phyloP scores from a whole-genome alignment of 805 yeast genomes.

The Starmerella asiatica region DNA sequence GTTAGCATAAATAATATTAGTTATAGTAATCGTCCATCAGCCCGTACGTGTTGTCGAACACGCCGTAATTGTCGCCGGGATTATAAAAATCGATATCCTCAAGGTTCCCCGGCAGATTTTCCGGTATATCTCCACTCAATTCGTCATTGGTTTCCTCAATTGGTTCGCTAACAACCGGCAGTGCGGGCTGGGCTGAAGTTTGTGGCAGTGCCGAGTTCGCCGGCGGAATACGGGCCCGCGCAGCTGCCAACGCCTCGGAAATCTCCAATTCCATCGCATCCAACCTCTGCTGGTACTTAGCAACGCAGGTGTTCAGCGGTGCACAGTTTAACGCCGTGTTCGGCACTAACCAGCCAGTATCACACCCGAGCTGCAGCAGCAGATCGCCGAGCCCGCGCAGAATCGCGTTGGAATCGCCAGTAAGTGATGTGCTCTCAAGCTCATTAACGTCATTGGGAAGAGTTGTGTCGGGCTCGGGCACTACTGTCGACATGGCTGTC shows the following conservation, averaged over 20 bases:
- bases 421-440: neutral
- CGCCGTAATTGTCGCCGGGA: slow-evolving; percentile 2
- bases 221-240: neutral
- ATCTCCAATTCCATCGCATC: slow-evolving; percentile 14
- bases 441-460: too few relatives aligned
- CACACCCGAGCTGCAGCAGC: slow-evolving; percentile 19
- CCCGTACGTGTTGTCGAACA: slow-evolving; percentile 4
- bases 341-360: slow-evolving; percentile 19
- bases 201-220: neutral
- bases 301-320: slow-evolving; percentile 12
- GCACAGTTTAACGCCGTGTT: slow-evolving; percentile 17
- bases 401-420: slow-evolving; percentile 12
- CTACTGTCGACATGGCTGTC: too few relatives aligned
- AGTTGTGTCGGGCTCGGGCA: too few relatives aligned
- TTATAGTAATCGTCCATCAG: slow-evolving; percentile 10
- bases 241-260: slow-evolving; percentile 3
- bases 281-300: slow-evolving; percentile 28
- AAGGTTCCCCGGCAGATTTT: too few relatives aligned
- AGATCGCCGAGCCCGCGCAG: slow-evolving; percentile 19
- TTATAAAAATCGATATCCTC: neutral
- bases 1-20: too few relatives aligned
- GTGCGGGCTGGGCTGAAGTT: neutral
- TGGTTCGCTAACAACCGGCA: neutral
- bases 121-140: too few relatives aligned
- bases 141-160: too few relatives aligned